A percentile compares a stretch with the other conserved stretches of the same genome.
Conservation (phyloP, 768 basidiomycete species). For the Kwoniella botswanensis region DNA sequence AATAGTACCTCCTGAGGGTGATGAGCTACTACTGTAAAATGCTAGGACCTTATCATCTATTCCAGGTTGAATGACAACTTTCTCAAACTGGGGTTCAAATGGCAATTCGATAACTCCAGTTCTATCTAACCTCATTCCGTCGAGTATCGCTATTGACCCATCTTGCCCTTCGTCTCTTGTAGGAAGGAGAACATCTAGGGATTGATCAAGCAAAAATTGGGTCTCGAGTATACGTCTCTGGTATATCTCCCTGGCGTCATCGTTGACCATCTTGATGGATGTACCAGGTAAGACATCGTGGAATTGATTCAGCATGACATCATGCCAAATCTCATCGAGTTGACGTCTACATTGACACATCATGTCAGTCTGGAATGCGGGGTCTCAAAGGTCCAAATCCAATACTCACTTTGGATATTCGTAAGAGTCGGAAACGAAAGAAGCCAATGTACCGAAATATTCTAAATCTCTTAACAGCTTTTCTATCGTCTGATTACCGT, state of each 20-base stretch:
- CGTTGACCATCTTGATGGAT: conserved; percentile 83
- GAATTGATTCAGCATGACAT: conserved; percentile 65
- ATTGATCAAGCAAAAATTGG: conserved; percentile 10
- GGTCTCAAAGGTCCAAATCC: not conserved
- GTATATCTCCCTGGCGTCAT: conserved; percentile 71
- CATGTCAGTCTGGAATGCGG: too few relatives aligned
- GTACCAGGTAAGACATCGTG: conserved; percentile 67
- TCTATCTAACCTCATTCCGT: conserved; percentile 3
- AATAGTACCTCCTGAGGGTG: not conserved
- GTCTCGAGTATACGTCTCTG: conserved; percentile 7
- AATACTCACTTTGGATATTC: conserved; percentile 71
- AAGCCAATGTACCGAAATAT: conserved; percentile 83
- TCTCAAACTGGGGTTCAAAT: not conserved
- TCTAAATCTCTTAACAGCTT: conserved; percentile 82
- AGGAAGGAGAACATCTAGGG: not conserved
- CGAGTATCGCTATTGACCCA: conserved; percentile 1
- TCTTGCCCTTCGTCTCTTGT: not conserved
- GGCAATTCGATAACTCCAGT: conserved; percentile 6
- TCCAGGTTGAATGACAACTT: not conserved
- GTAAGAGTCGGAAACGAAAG: conserved; percentile 62
- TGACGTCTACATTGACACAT: conserved; percentile 34
- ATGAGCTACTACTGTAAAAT: not conserved
- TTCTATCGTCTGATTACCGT: conserved; percentile 92
- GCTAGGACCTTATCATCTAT: not conserved
- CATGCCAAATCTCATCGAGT: conserved; percentile 88